Base-by-base conservation (phyloP, 1,139 yeast species). In the Kodamaea sp. region DNA sequence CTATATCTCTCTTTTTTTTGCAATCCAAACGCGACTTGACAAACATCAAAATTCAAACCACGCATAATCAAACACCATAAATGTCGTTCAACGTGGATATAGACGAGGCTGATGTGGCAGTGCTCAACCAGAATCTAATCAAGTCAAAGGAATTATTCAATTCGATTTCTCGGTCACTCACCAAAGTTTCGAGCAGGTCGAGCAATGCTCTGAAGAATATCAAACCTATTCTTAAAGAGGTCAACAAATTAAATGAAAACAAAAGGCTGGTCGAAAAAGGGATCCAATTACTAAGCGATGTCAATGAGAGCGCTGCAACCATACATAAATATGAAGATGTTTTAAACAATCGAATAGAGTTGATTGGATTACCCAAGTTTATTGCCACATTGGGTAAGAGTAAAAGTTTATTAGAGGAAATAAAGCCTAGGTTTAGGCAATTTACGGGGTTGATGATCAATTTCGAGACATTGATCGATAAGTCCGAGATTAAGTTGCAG, bases 81-180 rank as follows among this genome's bases (percentile, higher is more conserved):
- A 50, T 50, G 54, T 39, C 52, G 2, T 47, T 47, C 37, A 44
- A 42, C 32, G 58, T 78, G 24, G 92, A 84, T 53, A 69, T 80
- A 2, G 95, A 86, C 54, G 95, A 85, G 57, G 90, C 94, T 2
- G 96, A 88, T 51, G 81, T 87, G 35, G 81, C 88, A 2, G 89
- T 89, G 7, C 70, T 89, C 31, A 85, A 85, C 41, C 94, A 85
- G 53, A 83, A 85, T 41, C 67, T 89, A 27, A 61, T 71, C 36
- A 74, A 77, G 42, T 78, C 89, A 6, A 74, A 75, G 34, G 73
- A 70, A 12, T 60, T 88, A 29, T 77, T 89, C 24, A 59, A 63
- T 4, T 65, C 75, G 36, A 80, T 89, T 40, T 70, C 79, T 11
- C 60, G 65, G 29, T 79, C 88, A 1, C 63, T 89, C 29, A 63